Evolutionary conservation across 768 basidiomycete species (phyloP).

Genomic region (Leccinellum albellum): DNA sequence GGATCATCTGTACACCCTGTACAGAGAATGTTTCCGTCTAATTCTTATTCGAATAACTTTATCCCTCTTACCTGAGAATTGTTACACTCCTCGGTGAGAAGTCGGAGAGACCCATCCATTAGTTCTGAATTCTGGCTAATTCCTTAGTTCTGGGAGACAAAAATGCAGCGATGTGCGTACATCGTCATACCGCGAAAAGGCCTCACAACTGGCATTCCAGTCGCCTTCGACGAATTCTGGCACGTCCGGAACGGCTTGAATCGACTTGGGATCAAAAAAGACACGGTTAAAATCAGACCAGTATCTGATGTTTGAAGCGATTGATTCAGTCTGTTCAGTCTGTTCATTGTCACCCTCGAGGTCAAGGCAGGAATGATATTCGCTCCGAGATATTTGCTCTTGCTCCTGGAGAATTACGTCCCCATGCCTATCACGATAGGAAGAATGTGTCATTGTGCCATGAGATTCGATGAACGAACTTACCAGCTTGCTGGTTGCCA

Average conservation of each 20-base stretch:
- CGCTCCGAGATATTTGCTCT: conserved; percentile 48
- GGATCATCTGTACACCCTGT: conserved; percentile 68
- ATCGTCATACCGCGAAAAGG: conserved; percentile 52
- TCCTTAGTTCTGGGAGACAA: neutral
- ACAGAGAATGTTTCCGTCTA: neutral
- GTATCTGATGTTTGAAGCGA: conserved; percentile 34
- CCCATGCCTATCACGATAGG: conserved; percentile 42
- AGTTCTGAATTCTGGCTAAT: conserved; percentile 50
- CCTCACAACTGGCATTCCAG: conserved; percentile 53
- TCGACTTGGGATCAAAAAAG: conserved; percentile 58
- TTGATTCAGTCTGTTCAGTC: conserved; percentile 8
- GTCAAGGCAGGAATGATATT: conserved; percentile 49
- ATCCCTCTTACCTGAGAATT: conserved; percentile 54
- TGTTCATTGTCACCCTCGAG: conserved; percentile 16
- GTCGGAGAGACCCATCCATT: conserved; percentile 66
- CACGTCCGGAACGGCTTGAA: conserved; percentile 60
- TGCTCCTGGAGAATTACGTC: conserved; percentile 48
- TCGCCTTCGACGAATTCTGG: conserved; percentile 48
- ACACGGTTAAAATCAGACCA: conserved; percentile 54
- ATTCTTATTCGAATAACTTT: neutral
- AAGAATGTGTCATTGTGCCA: neutral
- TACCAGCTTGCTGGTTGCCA: conserved; percentile 17
- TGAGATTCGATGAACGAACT: conserved; percentile 5
- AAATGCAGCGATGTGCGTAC: conserved; percentile 34
- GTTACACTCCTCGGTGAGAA: conserved; percentile 73